phyloP scores from a whole-genome alignment of 148 eudicot species.

The Polygonum aviculare region DNA sequence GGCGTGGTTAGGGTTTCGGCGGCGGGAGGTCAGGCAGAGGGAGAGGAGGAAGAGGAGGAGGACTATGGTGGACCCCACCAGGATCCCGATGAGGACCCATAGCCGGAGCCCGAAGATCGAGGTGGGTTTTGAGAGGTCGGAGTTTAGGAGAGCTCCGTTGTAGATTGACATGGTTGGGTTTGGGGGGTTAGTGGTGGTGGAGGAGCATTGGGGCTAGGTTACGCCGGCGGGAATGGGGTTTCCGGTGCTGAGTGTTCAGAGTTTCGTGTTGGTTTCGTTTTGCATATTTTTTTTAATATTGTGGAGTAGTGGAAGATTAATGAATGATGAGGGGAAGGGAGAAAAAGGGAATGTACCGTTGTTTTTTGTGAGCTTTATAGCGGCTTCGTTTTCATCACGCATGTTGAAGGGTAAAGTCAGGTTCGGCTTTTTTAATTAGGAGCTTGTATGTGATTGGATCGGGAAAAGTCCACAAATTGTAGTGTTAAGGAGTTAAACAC shows the following conservation, averaged over 20 bases:
- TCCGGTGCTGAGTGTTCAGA: background rate
- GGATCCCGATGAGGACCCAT: slow-evolving; percentile 86
- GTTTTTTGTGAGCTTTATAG: background rate
- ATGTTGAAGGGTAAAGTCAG: background rate
- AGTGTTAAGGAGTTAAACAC: too few relatives aligned
- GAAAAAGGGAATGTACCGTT: background rate
- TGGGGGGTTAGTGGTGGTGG: background rate
- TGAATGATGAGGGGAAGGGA: background rate
- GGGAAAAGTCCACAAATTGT: too few relatives aligned
- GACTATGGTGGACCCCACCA: slow-evolving; percentile 72
- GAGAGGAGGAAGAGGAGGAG: slow-evolving; percentile 72
- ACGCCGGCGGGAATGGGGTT: background rate
- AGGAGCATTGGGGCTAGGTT: background rate
- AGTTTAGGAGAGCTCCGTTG: slow-evolving; percentile 56
- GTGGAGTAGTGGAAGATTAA: background rate
- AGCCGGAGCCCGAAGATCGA: slow-evolving; percentile 76
- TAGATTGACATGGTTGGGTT: slow-evolving; percentile 46
- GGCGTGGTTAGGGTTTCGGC: slow-evolving; percentile 22
- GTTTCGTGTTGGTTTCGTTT: background rate
- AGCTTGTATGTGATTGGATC: too few relatives aligned
- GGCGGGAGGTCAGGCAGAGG: slow-evolving; percentile 56
- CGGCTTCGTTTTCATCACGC: background rate
- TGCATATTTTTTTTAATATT: background rate
- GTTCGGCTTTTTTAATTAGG: background rate
- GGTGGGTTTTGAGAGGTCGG: slow-evolving; percentile 70